phyloP scores from a whole-genome alignment of 352 stramenopile genomes.

The Globisporangium uncinulatum region DNA sequence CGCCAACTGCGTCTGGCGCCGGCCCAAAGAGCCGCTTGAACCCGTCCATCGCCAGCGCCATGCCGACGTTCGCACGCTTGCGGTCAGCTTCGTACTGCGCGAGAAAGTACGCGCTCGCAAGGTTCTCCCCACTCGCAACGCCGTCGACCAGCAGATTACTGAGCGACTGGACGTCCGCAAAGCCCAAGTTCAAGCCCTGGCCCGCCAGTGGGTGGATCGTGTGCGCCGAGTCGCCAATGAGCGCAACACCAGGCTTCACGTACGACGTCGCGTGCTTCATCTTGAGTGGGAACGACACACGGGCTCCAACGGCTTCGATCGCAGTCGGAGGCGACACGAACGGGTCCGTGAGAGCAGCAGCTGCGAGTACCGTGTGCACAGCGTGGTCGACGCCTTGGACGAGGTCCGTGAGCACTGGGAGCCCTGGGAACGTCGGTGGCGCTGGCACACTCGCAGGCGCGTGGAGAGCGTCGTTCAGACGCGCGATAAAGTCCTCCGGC shows the following conservation, averaged over 20 bases:
- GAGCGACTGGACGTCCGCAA: slow-evolving; percentile 88
- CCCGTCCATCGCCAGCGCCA: slow-evolving; percentile 83
- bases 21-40: slow-evolving; percentile 88
- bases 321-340: slow-evolving; percentile 71
- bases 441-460: slow-evolving; percentile 36
- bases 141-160: slow-evolving; percentile 66
- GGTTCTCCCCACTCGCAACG: slow-evolving; percentile 69
- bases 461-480: slow-evolving; percentile 75
- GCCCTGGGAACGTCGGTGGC: slow-evolving; percentile 67
- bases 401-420: slow-evolving; percentile 72
- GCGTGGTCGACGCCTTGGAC: slow-evolving; percentile 70
- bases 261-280: slow-evolving; percentile 86
- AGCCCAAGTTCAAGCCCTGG: slow-evolving; percentile 94
- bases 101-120: slow-evolving; percentile 76
- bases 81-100: slow-evolving; percentile 83
- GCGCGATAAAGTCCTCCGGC: slow-evolving; percentile 69
- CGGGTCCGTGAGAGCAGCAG: slow-evolving; percentile 62
- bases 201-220: slow-evolving; percentile 95
- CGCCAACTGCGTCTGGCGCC: slow-evolving; percentile 54
- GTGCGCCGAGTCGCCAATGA: slow-evolving; percentile 95
- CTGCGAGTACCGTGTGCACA: slow-evolving; percentile 71
- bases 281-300: slow-evolving; percentile 87
- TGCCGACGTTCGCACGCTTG: slow-evolving; percentile 78
- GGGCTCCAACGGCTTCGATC: slow-evolving; percentile 58
- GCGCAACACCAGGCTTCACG: slow-evolving; percentile 78